Evolutionary conservation across 805 yeast genomes (phyloP).

Genomic region (Wickerhamomyces alni): DNA sequence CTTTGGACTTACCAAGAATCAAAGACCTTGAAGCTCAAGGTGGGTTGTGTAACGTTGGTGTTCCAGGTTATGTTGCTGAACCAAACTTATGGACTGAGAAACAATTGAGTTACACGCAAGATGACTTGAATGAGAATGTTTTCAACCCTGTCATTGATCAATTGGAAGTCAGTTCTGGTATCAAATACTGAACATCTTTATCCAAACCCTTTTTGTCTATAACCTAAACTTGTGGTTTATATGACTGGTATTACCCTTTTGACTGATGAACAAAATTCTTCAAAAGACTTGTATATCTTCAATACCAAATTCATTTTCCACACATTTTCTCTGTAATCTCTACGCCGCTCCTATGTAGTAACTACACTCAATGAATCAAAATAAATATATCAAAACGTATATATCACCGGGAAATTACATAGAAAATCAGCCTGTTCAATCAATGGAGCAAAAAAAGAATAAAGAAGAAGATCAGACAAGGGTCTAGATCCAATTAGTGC

Average conservation of each 20-base stretch:
- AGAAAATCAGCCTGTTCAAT: no score
- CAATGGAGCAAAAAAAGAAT: neutral
- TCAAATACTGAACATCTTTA: slow-evolving; percentile 12
- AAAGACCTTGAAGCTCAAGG: slow-evolving; percentile 74
- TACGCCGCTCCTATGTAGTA: no score
- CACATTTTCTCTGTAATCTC: no score
- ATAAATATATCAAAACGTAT: neutral
- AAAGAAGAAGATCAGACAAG: no score
- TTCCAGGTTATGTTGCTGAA: slow-evolving; percentile 35
- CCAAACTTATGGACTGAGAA: slow-evolving; percentile 84
- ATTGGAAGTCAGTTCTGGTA: slow-evolving; percentile 68
- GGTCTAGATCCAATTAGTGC: no score
- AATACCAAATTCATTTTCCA: no score
- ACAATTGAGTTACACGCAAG: slow-evolving; percentile 59
- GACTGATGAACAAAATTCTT: no score
- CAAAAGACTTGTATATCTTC: no score
- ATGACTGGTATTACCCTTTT: neutral
- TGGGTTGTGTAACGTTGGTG: slow-evolving; percentile 91
- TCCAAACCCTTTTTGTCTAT: neutral
- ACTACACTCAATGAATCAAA: neutral
- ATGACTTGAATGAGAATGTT: slow-evolving; percentile 63
- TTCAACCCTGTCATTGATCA: slow-evolving; percentile 55
- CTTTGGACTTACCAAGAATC: slow-evolving; percentile 68
- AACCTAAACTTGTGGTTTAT: neutral
- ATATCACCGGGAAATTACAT: neutral